A percentile compares a stretch with the other conserved stretches of the same genome.
Conservation (phyloP, 805 yeast species). For the Candida nitratophila region DNA sequence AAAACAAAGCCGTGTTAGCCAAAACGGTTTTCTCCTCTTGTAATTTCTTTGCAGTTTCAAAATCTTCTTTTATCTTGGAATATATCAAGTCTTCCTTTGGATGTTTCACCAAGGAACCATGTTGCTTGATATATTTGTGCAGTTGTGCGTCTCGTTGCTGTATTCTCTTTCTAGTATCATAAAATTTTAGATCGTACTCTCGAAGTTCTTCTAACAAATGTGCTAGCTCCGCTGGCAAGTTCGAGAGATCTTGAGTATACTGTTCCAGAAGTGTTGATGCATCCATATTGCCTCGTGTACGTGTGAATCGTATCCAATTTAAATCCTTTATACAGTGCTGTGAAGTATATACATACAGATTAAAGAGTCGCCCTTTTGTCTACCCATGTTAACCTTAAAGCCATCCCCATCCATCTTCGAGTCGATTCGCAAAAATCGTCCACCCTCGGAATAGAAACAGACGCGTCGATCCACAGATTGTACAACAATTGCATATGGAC, state of each 20-base stretch:
- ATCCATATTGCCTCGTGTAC: conserved; percentile 60
- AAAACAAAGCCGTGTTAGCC: conserved; percentile 77
- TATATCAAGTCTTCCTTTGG: conserved; percentile 72
- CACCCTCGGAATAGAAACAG: too few relatives aligned
- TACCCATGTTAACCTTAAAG: too few relatives aligned
- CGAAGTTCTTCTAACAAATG: conserved; percentile 75
- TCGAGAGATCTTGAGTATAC: conserved; percentile 55
- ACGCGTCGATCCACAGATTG: too few relatives aligned
- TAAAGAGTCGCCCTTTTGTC: too few relatives aligned
- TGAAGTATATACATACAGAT: too few relatives aligned
- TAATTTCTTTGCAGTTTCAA: conserved; percentile 47
- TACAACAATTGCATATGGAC: too few relatives aligned
- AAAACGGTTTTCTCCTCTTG: conserved; percentile 75
- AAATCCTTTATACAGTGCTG: too few relatives aligned
- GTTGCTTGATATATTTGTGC: conserved; percentile 73
- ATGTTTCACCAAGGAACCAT: conserved; percentile 74
- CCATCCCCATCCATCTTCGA: too few relatives aligned
- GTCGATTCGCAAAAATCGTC: too few relatives aligned
- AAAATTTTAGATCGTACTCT: conserved; percentile 56
- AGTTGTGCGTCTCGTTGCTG: conserved; percentile 70
- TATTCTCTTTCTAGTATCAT: conserved; percentile 59
- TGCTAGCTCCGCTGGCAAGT: conserved; percentile 81
- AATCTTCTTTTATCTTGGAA: conserved; percentile 62
- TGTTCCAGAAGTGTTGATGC: conserved; percentile 80
- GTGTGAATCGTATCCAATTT: too few relatives aligned